These are phyloP conservation scores for Blastocystis sp. DNA, from an alignment of 352 stramenopile genomes.

Conservation along the genomic window DNA sequence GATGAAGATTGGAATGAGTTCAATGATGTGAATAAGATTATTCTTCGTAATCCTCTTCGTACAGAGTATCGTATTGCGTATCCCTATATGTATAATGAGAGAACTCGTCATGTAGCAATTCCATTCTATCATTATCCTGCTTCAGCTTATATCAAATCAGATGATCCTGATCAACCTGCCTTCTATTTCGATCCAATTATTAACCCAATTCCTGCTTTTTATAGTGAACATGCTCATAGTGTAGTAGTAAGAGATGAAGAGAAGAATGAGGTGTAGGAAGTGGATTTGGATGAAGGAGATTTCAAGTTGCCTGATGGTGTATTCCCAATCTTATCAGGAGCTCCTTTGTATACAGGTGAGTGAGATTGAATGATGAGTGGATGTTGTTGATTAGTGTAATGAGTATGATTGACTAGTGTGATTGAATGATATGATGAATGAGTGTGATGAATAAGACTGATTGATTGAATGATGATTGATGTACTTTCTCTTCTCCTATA, in stretches of 20 bases:
- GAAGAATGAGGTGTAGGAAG: constrained; percentile 62
- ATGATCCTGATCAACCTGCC: constrained; percentile 84
- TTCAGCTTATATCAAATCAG: constrained; percentile 89
- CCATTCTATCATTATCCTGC: constrained; percentile 88
- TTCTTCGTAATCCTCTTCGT: constrained; percentile 94
- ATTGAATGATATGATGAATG: no score
- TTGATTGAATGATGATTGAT: no score
- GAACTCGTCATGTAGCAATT: constrained; percentile 86
- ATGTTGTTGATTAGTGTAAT: background rate
- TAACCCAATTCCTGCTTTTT: constrained; percentile 90
- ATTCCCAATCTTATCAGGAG: background rate
- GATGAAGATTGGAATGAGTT: constrained; percentile 99
- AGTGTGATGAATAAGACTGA: background rate
- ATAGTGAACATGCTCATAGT: constrained; percentile 64
- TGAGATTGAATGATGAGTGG: background rate
- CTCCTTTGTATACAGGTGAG: constrained; percentile 4
- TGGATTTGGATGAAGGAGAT: constrained; percentile 80
- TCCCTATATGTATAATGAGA: constrained; percentile 96
- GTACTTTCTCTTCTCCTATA: constrained; percentile 71
- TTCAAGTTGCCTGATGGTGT: constrained; percentile 60
- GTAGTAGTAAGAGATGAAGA: constrained; percentile 63
- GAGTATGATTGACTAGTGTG: no score
- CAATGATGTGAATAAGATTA: constrained; percentile 99
- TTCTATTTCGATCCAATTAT: constrained; percentile 94
- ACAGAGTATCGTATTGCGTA: constrained; percentile 98